phyloP scores from a whole-genome alignment of 345 rosid species.

The Salix koriyanagi region DNA sequence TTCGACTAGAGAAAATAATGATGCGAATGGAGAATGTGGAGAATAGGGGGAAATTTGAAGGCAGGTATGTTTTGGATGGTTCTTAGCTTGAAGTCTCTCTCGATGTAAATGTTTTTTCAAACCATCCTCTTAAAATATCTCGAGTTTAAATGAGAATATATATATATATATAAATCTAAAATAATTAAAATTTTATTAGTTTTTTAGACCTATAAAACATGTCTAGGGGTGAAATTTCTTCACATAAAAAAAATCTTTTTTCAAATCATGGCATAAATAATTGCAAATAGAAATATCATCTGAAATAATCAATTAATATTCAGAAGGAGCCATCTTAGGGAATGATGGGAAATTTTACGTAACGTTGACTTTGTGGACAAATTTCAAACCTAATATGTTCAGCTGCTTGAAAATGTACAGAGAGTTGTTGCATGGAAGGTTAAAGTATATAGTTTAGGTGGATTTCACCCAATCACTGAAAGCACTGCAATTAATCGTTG shows the following conservation, averaged over 20 bases:
- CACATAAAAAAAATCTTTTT: too few relatives aligned
- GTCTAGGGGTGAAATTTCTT: too few relatives aligned
- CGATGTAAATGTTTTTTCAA: neutral
- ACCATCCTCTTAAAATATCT: too few relatives aligned
- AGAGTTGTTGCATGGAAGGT: neutral
- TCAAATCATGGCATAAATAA: neutral
- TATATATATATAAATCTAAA: too few relatives aligned
- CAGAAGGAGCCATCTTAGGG: constrained; percentile 5
- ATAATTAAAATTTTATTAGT: too few relatives aligned
- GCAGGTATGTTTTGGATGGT: neutral
- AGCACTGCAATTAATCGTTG: neutral
- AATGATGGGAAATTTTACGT: constrained; percentile 19
- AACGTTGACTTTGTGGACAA: constrained; percentile 1
- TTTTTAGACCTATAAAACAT: too few relatives aligned
- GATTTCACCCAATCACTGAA: neutral
- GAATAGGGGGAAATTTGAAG: neutral
- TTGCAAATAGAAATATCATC: neutral
- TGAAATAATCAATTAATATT: neutral
- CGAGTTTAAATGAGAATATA: too few relatives aligned
- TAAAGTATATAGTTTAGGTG: constrained; percentile 17
- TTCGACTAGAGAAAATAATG: neutral
- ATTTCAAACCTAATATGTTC: constrained; percentile 14
- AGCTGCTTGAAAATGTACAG: neutral
- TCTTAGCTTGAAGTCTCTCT: neutral
- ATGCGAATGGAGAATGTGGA: constrained; percentile 2